Evolutionary conservation across 352 stramenopile genomes (phyloP).

Genomic region (Phytophthora crassamura): DNA sequence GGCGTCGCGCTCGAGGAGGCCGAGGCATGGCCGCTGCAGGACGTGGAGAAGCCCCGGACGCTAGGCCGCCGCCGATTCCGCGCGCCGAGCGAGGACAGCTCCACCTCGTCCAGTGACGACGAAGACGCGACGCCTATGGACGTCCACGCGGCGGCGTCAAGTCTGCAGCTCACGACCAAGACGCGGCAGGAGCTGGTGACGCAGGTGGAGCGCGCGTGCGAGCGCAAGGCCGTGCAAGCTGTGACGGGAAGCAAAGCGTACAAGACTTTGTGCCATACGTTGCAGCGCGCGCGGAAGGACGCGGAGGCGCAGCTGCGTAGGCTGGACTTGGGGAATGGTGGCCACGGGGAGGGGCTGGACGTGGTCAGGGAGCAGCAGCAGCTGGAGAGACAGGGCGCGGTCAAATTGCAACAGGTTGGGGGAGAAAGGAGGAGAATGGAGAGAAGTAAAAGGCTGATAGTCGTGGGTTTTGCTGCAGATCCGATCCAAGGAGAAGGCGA

Average conservation of each 20-base stretch:
- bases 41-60: slow-evolving; percentile 4
- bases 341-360: slow-evolving; percentile 11
- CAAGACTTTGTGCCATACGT: slow-evolving; percentile 60
- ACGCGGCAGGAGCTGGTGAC: slow-evolving; percentile 67
- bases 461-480: slow-evolving; percentile 39
- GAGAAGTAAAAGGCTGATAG: slow-evolving; percentile 1
- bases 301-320: slow-evolving; percentile 53
- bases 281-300: slow-evolving; percentile 61
- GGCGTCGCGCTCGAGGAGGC: slow-evolving; percentile 42
- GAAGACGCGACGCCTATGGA: slow-evolving; percentile 18
- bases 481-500: slow-evolving; percentile 42
- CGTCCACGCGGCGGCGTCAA: slow-evolving; percentile 17
- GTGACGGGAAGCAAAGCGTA: slow-evolving; percentile 68
- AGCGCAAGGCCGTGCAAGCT: slow-evolving; percentile 59
- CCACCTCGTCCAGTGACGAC: slow-evolving; percentile 58
- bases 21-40: slow-evolving; percentile 17
- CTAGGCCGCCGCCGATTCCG: slow-evolving; percentile 36
- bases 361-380: slow-evolving; percentile 45
- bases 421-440: not conserved
- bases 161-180: slow-evolving; percentile 35
- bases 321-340: slow-evolving; percentile 16
- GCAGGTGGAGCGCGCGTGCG: slow-evolving; percentile 67
- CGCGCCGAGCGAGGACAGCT: slow-evolving; percentile 55
- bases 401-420: slow-evolving; percentile 49
- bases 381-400: slow-evolving; percentile 40